Evolutionary conservation across 2,329 filamentous ascomycete genomes (phyloP), one percentile per base, ranked within the genome.

Genomic region (Dothideomycetes sp.): DNA sequence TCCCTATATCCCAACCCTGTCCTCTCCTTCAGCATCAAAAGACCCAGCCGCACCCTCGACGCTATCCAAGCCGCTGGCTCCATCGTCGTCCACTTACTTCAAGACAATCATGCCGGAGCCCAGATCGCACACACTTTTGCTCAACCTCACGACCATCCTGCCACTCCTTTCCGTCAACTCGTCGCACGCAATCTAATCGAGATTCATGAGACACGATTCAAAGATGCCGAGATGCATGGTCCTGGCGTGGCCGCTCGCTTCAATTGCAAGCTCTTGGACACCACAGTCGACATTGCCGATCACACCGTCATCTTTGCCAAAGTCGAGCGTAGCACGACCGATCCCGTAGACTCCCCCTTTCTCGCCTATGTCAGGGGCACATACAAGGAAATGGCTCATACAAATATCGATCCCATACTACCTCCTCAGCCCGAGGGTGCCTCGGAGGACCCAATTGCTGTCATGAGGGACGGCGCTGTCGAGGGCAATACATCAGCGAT

Each of bases 21-120:
- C n/a, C 63, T 80, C 18, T 75, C 73, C 1, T 80, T 80, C 64
- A 80, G 80, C 46, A 64, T 80, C 42, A 69, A 68, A 37, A 50
- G 65, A 2, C 72, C 73, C 2, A 78, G 74, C 1, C 63, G 69
- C 25, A 78, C 74, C 0, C 65, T 74, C 33, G 62, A 68, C 39
- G 72, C 72, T 5, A 70, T 80, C 7, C 50, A 56, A 29, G 46
- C 48, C 1, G 51, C 50, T 3, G 53, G 58, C 4, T 51, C 60
- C 0, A 71, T 80, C 46, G 62, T 64, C 5, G 64, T 75, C 1
- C 69, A 76, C 49, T 55, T 77, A n/a, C 61, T 76, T 2, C 43
- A 46, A 4, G 53, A 55, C 17, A 47, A 51, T 2, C 19, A 43
- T 3, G 28, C 44, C 19, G 61, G 60, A 4, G 60, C 58, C 7